Evolutionary conservation across 768 basidiomycete species (phyloP), one percentile per base, ranked within the genome.

Genomic region (Trametes elegans): DNA sequence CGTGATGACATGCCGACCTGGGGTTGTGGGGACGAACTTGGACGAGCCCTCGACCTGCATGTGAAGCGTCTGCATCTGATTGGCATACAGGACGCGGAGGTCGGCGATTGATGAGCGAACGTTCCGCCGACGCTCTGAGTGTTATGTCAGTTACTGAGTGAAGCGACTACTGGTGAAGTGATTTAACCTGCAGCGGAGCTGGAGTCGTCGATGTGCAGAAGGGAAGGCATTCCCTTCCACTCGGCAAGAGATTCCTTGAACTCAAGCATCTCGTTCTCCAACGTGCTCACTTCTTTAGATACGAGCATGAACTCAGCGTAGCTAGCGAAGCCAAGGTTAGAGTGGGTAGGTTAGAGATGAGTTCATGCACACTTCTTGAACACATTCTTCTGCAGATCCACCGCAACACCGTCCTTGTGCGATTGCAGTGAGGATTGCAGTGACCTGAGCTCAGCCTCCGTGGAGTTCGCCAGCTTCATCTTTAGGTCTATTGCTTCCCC

Each of bases 211-310:
- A 98, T 88, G 60, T 95, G 92, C 16, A 99, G 78, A 18, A 93
- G 79, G 7, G 93, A 91, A 0, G 97, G 96, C 82, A 98, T 93
- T 51, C 84, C 84, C 70, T 95, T 94, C 88, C 95, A 98, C 66
- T 99, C 97, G 11, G 90, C 86, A 3, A 98, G 78, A 6, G 89
- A 81, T 51, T 95, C 93, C 70, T 97, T 98, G 68, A 99, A 83
- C 66, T 98, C 95, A 27, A 98, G 80, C 88, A 98, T 91, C 70
- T 98, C 95, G 66, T 94, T 95, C 75, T 99, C 97, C 24, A 99
- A 82, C 1, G 90, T 87, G 24, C 90, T 87, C 49, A 99, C 96
- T 72, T 98, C 97, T 67, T 98, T 98, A 3, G 97, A 97, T 19
- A 99, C 91, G 51, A 88, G 79, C 24, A 99, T 91, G 67, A 98